Base-by-base conservation (phyloP, 176 grass and related monocot species). In the Juncus inflexus region DNA sequence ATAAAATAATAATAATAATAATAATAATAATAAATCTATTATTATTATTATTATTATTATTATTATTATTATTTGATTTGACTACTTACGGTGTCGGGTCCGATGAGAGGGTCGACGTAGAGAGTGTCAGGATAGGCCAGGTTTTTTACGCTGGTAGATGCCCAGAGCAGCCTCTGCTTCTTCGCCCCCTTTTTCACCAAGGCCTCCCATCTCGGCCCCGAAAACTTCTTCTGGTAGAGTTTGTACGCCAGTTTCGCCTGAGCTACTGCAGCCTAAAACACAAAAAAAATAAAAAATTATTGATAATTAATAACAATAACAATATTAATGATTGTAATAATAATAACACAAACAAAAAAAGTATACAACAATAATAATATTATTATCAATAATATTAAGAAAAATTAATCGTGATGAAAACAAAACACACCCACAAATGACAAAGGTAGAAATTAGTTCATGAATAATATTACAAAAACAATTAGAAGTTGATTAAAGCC, bases 111-210 rank as follows among this genome's bases (percentile, higher is more conserved):
- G 70, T 92, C 95, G 38, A 99, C 89, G 37, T 99, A 99, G 62
- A 99, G 83, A 7, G 95, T 99, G 70, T 99, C 95, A 7, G 83
- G 50, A 52, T 99, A 99, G 57, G 95, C 89, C 42, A 88, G 95
- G 65, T 99, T 99, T 77, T 99, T 99, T 9, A 99, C 95, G 53
- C 95, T 81, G 1, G 95, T 99, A 14, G 95, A 99, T 61, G 95
- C 95, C 95, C 95, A 99, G 73, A 99, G 62, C 53, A 99, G 42
- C 67, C 95, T 86, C 78, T 99, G 95, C 65, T 99, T 99, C 85
- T 84, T 99, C 19, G 95, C 95, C 69, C 95, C 95, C 67, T 99
- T 99, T 76, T 99, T 99, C 3, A 83, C 95, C 75, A 99, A 90
- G 67, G 89, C 89, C 53, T 99, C 95, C 95, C 95, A 99, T 52